Evolutionary conservation across 2,329 filamentous ascomycete genomes (phyloP).

Genomic region (Penicillium brasilianum): DNA sequence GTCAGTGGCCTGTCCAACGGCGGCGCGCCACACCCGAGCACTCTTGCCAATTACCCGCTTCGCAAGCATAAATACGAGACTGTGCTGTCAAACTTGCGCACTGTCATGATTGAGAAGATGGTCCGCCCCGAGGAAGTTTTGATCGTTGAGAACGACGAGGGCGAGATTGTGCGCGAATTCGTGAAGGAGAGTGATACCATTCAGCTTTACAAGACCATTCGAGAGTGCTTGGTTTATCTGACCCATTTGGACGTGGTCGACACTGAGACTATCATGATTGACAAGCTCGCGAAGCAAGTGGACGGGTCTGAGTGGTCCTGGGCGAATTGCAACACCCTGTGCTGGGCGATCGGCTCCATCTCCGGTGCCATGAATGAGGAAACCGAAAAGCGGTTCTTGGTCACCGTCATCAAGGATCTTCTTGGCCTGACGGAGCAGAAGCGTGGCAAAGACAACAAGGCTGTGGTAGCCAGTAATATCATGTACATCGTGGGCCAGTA

Average conservation of each 20-base stretch:
- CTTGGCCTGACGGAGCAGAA: constrained; percentile 98
- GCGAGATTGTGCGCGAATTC: constrained; percentile 97
- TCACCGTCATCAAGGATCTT: constrained; percentile 98
- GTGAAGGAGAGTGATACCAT: constrained; percentile 99
- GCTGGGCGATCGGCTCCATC: constrained; percentile 99
- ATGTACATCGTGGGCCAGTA: constrained; percentile 99
- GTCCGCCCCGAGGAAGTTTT: constrained; percentile 96
- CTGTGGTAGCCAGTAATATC: constrained; percentile 97
- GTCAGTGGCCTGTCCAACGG: constrained; percentile 72
- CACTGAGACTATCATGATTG: constrained; percentile 98
- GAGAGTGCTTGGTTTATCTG: constrained; percentile 94
- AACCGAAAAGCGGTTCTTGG: constrained; percentile 96
- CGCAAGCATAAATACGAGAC: constrained; percentile 98
- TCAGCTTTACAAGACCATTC: constrained; percentile 97
- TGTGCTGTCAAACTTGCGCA: constrained; percentile 87
- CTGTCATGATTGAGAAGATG: constrained; percentile 99
- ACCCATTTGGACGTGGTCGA: constrained; percentile 97
- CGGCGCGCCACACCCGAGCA: constrained; percentile 80
- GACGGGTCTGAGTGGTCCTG: constrained; percentile 98
- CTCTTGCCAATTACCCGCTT: constrained; percentile 88
- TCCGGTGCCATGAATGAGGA: constrained; percentile 99
- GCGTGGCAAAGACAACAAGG: constrained; percentile 98
- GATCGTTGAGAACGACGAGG: constrained; percentile 99
- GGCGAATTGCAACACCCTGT: constrained; percentile 99
- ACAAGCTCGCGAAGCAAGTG: constrained; percentile 93